A percentile compares a stretch with the other conserved stretches of the same genome.
These are phyloP conservation scores for Vitis hybrid DNA, from an alignment of 177 flowering plant species.

Conservation along the genomic window DNA sequence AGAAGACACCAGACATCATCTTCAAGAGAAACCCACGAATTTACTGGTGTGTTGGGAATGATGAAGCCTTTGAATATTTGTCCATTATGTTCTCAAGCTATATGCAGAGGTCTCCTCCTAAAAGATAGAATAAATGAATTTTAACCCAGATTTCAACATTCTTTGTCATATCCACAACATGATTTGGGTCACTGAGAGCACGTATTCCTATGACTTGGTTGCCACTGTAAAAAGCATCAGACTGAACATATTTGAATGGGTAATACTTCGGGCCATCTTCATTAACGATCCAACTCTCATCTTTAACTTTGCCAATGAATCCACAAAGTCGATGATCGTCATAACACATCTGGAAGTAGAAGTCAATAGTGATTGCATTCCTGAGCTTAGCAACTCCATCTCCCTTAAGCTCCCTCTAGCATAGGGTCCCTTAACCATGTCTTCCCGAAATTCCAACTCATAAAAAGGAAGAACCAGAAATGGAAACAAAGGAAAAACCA, in stretches of 20 bases:
- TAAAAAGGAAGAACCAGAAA: neutral
- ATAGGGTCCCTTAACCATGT: slow-evolving; percentile 14
- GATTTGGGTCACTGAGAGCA: slow-evolving; percentile 62
- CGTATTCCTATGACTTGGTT: slow-evolving; percentile 58
- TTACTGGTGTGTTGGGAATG: slow-evolving; percentile 34
- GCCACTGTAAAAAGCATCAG: slow-evolving; percentile 56
- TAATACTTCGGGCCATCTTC: slow-evolving; percentile 36
- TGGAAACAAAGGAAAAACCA: too few species aligned
- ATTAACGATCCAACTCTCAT: slow-evolving; percentile 18
- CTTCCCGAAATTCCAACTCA: slow-evolving; percentile 31
- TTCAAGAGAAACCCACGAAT: slow-evolving; percentile 49
- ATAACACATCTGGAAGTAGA: slow-evolving; percentile 77
- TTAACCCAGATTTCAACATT: slow-evolving; percentile 42
- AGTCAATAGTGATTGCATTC: slow-evolving; percentile 47
- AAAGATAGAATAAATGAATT: slow-evolving; percentile 62
- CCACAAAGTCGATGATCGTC: slow-evolving; percentile 91
- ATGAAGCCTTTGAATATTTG: slow-evolving; percentile 52
- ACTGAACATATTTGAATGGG: slow-evolving; percentile 64
- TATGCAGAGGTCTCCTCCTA: slow-evolving; percentile 53
- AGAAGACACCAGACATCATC: too few species aligned
- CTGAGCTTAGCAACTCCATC: slow-evolving; percentile 34
- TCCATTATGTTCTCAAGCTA: slow-evolving; percentile 52
- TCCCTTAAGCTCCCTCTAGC: slow-evolving; percentile 24
- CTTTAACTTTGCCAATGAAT: slow-evolving; percentile 70
- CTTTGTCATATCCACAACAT: slow-evolving; percentile 59